Evolutionary conservation across 1,284 basidiomycete species (phyloP).

Genomic region (Ustilago loliicola): DNA sequence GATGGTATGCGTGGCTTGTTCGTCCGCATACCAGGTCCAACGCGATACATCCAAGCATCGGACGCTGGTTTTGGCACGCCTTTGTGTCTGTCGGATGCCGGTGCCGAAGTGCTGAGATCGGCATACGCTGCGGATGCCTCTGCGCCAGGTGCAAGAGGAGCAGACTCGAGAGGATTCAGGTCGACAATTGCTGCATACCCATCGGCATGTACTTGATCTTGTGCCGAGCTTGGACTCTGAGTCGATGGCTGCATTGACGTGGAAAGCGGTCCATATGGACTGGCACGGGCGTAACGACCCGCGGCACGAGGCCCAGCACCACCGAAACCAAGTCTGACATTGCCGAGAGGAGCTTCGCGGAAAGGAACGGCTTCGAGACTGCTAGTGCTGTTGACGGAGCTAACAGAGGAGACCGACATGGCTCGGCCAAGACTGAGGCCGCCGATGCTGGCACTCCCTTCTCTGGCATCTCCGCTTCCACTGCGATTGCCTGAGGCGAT

Average conservation of each 20-base stretch:
- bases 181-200: background rate
- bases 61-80: constrained; percentile 54
- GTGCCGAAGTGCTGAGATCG: constrained; percentile 18
- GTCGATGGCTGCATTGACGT: constrained; percentile 11
- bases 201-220: background rate
- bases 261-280: constrained; percentile 26
- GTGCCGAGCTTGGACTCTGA: background rate
- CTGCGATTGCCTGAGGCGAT: constrained; percentile 43
- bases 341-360: constrained; percentile 66
- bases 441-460: constrained; percentile 36
- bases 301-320: constrained; percentile 19
- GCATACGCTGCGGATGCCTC: background rate
- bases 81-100: constrained; percentile 35
- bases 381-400: constrained; percentile 66
- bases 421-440: constrained; percentile 58
- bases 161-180: constrained; percentile 1
- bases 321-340: constrained; percentile 56
- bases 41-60: constrained; percentile 65
- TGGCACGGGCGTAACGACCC: constrained; percentile 26
- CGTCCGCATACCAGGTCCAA: constrained; percentile 61
- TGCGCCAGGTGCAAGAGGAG: background rate
- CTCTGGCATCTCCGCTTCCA: constrained; percentile 50
- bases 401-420: constrained; percentile 66
- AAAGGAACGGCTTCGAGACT: constrained; percentile 69
- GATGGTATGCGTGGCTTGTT: constrained; percentile 28